These are phyloP conservation scores for Chytriomyces confervae DNA, from an alignment of 192 early-diverging fungal species.

Conservation along the genomic window DNA sequence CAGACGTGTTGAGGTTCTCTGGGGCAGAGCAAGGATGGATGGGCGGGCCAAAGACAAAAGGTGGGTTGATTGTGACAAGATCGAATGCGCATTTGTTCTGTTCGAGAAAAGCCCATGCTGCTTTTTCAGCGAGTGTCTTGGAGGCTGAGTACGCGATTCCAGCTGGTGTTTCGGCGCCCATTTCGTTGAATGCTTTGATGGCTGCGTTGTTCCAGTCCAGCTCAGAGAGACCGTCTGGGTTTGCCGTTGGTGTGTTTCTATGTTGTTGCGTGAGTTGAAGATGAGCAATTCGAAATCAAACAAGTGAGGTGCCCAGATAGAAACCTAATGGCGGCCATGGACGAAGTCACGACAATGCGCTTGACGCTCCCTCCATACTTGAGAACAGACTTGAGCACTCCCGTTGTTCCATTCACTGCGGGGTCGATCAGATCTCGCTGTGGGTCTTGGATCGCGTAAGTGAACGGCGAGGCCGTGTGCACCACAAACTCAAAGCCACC, in stretches of 20 bases:
- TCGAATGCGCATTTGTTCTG: conserved; percentile 31
- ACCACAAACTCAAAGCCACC: conserved; percentile 43
- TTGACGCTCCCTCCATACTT: conserved; percentile 31
- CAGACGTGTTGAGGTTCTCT: conserved; percentile 33
- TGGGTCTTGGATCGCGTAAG: conserved; percentile 33
- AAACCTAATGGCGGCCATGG: conserved; percentile 40
- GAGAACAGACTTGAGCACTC: conserved; percentile 43
- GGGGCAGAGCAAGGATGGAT: conserved; percentile 10
- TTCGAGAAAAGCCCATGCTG: conserved; percentile 46
- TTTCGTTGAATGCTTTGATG: conserved; percentile 8
- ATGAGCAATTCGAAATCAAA: neutral
- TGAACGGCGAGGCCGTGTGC: conserved; percentile 53
- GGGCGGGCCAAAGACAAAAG: conserved; percentile 36
- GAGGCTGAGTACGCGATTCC: conserved; percentile 35
- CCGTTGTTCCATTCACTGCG: conserved; percentile 53
- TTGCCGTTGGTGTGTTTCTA: conserved; percentile 1
- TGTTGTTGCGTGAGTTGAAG: neutral
- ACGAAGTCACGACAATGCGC: conserved; percentile 56
- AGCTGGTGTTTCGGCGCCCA: conserved; percentile 18
- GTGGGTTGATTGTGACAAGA: conserved; percentile 38
- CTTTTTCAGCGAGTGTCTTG: conserved; percentile 45
- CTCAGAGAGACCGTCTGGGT: conserved; percentile 35
- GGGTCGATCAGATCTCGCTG: conserved; percentile 48
- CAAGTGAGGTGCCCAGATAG: neutral
- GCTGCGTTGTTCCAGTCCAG: conserved; percentile 41